Evolutionary conservation across 768 basidiomycete genomes (phyloP).

Genomic region (Phylloporus arenicola): DNA sequence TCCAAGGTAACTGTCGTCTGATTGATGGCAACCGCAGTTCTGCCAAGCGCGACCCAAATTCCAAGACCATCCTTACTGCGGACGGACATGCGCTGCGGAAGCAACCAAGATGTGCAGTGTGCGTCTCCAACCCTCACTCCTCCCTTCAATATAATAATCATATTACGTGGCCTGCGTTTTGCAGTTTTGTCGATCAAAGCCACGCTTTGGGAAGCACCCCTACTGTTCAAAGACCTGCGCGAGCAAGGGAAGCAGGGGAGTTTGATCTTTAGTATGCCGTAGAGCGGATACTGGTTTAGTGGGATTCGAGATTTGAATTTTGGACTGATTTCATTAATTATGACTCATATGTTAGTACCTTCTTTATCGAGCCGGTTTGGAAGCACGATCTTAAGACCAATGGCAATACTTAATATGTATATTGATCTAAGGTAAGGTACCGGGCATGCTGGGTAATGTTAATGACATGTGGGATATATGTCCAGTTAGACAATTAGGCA

Average conservation of each 20-base stretch:
- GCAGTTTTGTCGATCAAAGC: constrained; percentile 28
- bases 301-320: background rate
- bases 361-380: background rate
- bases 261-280: constrained; percentile 5
- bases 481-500: background rate
- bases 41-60: constrained; percentile 60
- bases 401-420: background rate
- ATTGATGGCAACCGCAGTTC: constrained; percentile 29
- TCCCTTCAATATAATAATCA: constrained; percentile 5
- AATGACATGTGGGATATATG: background rate
- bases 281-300: background rate
- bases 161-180: background rate
- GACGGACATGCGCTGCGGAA: constrained; percentile 54
- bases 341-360: constrained; percentile 17
- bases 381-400: background rate
- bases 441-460: background rate
- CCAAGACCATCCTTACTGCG: constrained; percentile 55
- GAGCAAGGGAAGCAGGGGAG: constrained; percentile 15
- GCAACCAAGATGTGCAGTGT: constrained; percentile 34
- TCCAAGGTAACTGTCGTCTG: background rate
- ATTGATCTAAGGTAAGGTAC: background rate
- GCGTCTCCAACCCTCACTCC: constrained; percentile 2
- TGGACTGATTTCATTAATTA: constrained; percentile 12
- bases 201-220: constrained; percentile 30
- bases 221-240: constrained; percentile 33